Percentiles rank a stretch among this genome's conserved stretches.
Conservation (phyloP, 805 yeast genomes). For the Hanseniaspora valbyensis region DNA sequence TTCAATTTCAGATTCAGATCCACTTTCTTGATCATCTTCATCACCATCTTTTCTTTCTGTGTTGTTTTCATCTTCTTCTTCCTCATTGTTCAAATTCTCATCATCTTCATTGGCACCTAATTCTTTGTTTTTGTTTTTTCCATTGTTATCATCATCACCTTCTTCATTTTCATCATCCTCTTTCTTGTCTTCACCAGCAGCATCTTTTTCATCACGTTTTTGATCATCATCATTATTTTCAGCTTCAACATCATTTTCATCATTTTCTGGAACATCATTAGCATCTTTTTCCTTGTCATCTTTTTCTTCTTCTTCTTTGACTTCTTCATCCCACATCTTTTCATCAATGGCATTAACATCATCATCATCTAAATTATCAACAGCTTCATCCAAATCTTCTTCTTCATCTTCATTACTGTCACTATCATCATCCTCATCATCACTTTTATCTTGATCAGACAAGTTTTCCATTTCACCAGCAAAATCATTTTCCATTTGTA, state of each 20-base stretch:
- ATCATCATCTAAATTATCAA: conserved; percentile 76
- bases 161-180: conserved; percentile 33
- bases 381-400: conserved; percentile 43
- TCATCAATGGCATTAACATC: conserved; percentile 62
- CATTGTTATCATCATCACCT: conserved; percentile 29
- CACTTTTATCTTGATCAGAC: conserved; percentile 53
- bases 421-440: conserved; percentile 37
- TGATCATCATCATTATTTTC: conserved; percentile 65
- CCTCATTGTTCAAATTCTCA: conserved; percentile 29
- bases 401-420: conserved; percentile 39
- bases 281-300: conserved; percentile 54
- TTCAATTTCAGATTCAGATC: conserved; percentile 47
- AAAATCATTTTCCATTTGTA: conserved; percentile 93
- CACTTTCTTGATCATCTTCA: conserved; percentile 39
- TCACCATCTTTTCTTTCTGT: conserved; percentile 31
- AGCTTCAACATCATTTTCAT: conserved; percentile 59
- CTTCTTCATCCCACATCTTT: conserved; percentile 87
- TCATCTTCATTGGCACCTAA: conserved; percentile 18
- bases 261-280: conserved; percentile 51
- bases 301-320: conserved; percentile 56
- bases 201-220: conserved; percentile 69
- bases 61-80: conserved; percentile 31
- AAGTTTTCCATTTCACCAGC: conserved; percentile 82
- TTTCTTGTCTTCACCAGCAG: conserved; percentile 47
- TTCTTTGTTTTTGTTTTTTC: conserved; percentile 26